phyloP scores from a whole-genome alignment of 2,329 filamentous ascomycete species.

The Eutypa lata region DNA sequence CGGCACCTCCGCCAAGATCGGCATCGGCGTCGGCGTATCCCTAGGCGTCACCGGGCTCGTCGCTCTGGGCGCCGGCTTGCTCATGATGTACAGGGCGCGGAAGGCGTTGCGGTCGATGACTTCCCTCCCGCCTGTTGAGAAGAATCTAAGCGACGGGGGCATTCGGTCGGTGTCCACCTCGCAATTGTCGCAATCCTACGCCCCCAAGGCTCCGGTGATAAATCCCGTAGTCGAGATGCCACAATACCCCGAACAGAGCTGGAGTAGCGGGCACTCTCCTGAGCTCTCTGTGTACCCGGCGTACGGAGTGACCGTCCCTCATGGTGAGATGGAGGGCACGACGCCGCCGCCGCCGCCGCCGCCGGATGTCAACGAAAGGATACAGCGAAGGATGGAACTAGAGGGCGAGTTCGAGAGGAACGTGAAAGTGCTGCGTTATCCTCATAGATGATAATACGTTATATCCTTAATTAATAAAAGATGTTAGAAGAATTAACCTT shows the following conservation, averaged over 20 bases:
- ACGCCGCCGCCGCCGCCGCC: constrained; percentile 1
- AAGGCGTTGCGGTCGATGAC: constrained; percentile 6
- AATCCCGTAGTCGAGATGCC: constrained; percentile 6
- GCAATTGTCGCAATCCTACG: constrained; percentile 7
- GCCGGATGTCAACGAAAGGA: constrained; percentile 4
- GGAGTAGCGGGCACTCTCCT: constrained; percentile 5
- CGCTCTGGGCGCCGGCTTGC: constrained; percentile 13
- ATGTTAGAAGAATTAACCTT: background rate
- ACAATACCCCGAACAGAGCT: constrained; percentile 8
- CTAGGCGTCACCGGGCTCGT: constrained; percentile 16
- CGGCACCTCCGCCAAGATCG: constrained; percentile 5
- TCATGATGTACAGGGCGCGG: constrained; percentile 15
- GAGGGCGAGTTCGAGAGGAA: constrained; percentile 17
- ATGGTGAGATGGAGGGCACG: constrained; percentile 16
- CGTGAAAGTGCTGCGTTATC: constrained; percentile 9
- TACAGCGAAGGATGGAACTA: constrained; percentile 11
- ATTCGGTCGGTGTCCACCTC: constrained; percentile 4
- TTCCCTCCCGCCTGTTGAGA: constrained; percentile 4
- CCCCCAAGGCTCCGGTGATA: constrained; percentile 6
- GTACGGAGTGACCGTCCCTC: constrained; percentile 11
- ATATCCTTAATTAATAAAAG: background rate
- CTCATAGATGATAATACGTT: background rate
- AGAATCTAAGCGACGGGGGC: constrained; percentile 5
- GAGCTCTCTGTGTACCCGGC: constrained; percentile 3
- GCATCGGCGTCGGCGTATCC: constrained; percentile 16